Percentiles rank a stretch among this genome's conserved stretches.
Evolutionary conservation across 73 alveolate species (phyloP).

Genomic region (Uronychia setigera): DNA sequence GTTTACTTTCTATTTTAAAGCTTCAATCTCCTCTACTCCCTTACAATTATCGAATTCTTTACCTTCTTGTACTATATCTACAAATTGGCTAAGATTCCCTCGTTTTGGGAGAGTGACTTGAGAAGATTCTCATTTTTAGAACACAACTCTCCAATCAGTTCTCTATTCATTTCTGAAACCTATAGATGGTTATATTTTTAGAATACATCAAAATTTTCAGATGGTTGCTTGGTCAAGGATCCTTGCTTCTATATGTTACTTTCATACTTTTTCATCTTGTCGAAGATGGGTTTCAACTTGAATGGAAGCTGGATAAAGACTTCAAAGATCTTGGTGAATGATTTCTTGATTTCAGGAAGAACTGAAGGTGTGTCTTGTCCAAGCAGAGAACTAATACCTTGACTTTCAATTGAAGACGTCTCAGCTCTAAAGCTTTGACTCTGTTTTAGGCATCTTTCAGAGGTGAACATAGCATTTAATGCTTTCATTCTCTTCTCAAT

Average conservation of each 20-base stretch:
- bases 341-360: neutral
- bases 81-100: neutral
- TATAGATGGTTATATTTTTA: no score
- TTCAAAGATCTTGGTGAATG: conserved; percentile 16
- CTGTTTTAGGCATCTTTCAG: neutral
- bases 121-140: neutral
- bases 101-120: neutral
- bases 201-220: no score
- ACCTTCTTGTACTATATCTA: neutral
- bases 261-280: conserved; percentile 42
- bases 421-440: neutral
- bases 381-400: neutral
- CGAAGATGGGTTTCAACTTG: conserved; percentile 43
- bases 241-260: neutral
- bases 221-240: no score
- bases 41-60: neutral
- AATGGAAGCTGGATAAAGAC: conserved; percentile 24
- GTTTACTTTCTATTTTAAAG: neutral
- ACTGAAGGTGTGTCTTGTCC: neutral
- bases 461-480: conserved; percentile 16
- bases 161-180: neutral
- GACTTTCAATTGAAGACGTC: neutral
- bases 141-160: conserved; percentile 5
- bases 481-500: conserved; percentile 47
- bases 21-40: conserved; percentile 20